phyloP scores from a whole-genome alignment of 805 yeast species.

The Starmerella ratchasimensis region DNA sequence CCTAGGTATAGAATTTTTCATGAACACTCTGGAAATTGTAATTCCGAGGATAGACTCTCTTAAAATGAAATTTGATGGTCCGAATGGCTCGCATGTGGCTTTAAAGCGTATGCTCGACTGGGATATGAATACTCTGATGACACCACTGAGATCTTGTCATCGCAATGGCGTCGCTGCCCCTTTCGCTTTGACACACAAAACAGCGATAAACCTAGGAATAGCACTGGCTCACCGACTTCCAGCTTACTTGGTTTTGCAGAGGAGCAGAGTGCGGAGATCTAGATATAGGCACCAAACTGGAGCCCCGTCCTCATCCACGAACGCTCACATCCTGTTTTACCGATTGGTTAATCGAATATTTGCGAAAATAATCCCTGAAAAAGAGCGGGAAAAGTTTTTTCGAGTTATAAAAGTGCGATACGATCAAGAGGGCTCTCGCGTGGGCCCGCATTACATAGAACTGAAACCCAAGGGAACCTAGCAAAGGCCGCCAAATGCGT shows the following conservation, averaged over 20 bases:
- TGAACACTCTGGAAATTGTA: slow-evolving; percentile 4
- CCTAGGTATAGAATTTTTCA: slow-evolving; percentile 5
- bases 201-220: slow-evolving; percentile 1
- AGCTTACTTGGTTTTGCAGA: background rate
- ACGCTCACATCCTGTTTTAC: too few species aligned
- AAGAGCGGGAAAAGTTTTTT: too few species aligned
- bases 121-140: background rate
- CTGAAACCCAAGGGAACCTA: too few species aligned
- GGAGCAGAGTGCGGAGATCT: too few species aligned
- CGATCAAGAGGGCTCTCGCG: too few species aligned
- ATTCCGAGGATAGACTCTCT: background rate
- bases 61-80: background rate
- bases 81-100: background rate
- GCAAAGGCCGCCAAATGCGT: too few species aligned
- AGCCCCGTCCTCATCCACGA: too few species aligned
- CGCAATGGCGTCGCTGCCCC: slow-evolving; percentile 1
- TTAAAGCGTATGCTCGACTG: background rate
- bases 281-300: too few species aligned
- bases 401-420: too few species aligned
- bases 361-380: too few species aligned
- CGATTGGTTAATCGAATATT: too few species aligned
- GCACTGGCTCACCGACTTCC: slow-evolving; percentile 5
- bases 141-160: background rate
- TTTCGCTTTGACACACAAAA: background rate
- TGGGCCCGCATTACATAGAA: too few species aligned